Conservation (phyloP, 1,139 yeast species). For the Candida sp. region DNA sequence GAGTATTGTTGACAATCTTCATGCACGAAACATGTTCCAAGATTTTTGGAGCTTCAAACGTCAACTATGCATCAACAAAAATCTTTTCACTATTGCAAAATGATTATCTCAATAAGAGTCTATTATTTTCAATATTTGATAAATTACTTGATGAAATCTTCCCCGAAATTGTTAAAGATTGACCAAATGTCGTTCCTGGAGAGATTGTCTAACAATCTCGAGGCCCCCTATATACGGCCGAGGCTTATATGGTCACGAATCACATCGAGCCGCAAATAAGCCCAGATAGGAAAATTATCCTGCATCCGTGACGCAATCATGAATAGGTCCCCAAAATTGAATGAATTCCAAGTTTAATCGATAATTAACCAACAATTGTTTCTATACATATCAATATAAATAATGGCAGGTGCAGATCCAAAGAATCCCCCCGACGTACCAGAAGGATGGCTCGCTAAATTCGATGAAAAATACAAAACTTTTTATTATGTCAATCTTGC, state of each 20-base stretch:
- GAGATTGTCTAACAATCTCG: no score
- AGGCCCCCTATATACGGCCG: background rate
- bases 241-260: background rate
- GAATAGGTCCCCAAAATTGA: no score
- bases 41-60: constrained; percentile 67
- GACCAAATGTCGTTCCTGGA: no score
- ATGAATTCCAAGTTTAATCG: background rate
- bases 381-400: background rate
- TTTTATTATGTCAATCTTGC: constrained; percentile 73
- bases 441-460: constrained; percentile 84
- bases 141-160: constrained; percentile 23
- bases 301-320: background rate
- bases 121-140: constrained; percentile 52
- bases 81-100: constrained; percentile 73
- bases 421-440: constrained; percentile 55
- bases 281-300: background rate
- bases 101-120: constrained; percentile 63
- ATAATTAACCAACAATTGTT: background rate
- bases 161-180: constrained; percentile 14
- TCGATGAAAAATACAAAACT: constrained; percentile 75
- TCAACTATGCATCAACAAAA: constrained; percentile 58
- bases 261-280: background rate
- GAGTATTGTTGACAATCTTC: constrained; percentile 50
- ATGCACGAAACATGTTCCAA: constrained; percentile 68
- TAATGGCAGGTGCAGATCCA: constrained; percentile 15